phyloP scores from a whole-genome alignment of 164 flowering plant species.

The Macadamia integrifolia region DNA sequence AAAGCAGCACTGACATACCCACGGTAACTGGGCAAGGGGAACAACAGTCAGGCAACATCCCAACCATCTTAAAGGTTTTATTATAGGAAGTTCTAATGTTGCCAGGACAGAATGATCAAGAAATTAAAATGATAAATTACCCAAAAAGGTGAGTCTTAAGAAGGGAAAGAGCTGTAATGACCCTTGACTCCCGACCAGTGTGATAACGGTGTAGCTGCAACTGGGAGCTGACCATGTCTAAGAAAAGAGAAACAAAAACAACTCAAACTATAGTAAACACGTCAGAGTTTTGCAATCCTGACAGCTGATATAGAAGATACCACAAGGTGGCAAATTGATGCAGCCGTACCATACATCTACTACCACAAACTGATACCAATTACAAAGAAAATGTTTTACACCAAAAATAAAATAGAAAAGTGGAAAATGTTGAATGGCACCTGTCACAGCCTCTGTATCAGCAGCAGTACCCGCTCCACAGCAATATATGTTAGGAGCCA shows the following conservation, averaged over 20 bases:
- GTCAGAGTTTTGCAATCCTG: background rate
- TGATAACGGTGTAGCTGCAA: slow-evolving; percentile 82
- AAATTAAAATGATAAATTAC: slow-evolving; percentile 24
- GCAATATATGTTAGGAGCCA: slow-evolving; percentile 97
- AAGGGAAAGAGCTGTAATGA: slow-evolving; percentile 80
- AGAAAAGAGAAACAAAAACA: slow-evolving; percentile 1
- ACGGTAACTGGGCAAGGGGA: slow-evolving; percentile 57
- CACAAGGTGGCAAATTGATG: background rate
- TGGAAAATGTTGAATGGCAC: slow-evolving; percentile 26
- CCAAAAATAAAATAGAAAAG: no score
- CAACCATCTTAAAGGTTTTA: background rate
- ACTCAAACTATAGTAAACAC: background rate
- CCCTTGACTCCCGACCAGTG: slow-evolving; percentile 88
- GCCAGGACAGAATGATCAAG: background rate
- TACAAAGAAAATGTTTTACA: slow-evolving; percentile 11
- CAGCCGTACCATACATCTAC: background rate
- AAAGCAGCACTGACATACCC: slow-evolving; percentile 91
- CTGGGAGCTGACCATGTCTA: slow-evolving; percentile 98
- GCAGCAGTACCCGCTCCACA: slow-evolving; percentile 99
- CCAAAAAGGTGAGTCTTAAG: slow-evolving; percentile 86
- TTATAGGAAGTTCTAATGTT: background rate
- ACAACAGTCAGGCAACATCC: background rate
- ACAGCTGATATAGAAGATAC: no score
- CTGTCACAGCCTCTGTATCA: slow-evolving; percentile 96
- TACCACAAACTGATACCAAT: background rate